A percentile compares a stretch with the other conserved stretches of the same genome.
These are phyloP conservation scores for Xylaria hypoxylon DNA, from an alignment of 2,329 filamentous ascomycete species.

Conservation along the genomic window DNA sequence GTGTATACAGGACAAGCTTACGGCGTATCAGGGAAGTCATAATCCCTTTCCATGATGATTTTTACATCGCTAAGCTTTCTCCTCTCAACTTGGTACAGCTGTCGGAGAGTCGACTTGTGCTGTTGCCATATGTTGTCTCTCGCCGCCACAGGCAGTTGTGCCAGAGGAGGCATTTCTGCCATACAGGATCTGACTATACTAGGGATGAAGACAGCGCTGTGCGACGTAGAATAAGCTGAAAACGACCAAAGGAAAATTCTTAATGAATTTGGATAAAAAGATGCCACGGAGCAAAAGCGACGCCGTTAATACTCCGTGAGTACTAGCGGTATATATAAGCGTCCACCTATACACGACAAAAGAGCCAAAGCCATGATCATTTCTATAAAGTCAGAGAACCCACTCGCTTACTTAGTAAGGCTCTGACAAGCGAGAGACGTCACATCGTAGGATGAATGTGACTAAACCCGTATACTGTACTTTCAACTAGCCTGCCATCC, in stretches of 20 bases:
- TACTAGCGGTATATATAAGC: too few species aligned
- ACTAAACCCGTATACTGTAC: neutral
- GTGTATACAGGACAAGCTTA: neutral
- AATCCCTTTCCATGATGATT: conserved; percentile 7
- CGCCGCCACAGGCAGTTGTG: neutral
- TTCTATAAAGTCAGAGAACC: neutral
- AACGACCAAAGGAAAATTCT: neutral
- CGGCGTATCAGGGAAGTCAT: neutral
- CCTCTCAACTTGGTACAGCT: conserved; percentile 4
- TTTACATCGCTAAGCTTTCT: neutral
- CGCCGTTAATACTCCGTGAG: too few species aligned
- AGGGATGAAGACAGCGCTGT: neutral
- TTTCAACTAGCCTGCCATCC: neutral
- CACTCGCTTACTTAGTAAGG: neutral
- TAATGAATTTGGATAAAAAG: too few species aligned
- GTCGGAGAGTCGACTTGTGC: neutral
- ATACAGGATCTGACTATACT: neutral
- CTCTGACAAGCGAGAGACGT: neutral
- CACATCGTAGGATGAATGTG: neutral
- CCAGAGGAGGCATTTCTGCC: neutral
- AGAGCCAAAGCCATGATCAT: neutral
- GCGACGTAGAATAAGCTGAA: neutral
- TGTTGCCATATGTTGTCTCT: neutral
- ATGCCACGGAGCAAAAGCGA: too few species aligned
- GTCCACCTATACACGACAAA: too few species aligned